A percentile compares a stretch with the other conserved stretches of the same genome.
Evolutionary conservation across 768 basidiomycete species (phyloP).

Genomic region (Lentinula lateritia): DNA sequence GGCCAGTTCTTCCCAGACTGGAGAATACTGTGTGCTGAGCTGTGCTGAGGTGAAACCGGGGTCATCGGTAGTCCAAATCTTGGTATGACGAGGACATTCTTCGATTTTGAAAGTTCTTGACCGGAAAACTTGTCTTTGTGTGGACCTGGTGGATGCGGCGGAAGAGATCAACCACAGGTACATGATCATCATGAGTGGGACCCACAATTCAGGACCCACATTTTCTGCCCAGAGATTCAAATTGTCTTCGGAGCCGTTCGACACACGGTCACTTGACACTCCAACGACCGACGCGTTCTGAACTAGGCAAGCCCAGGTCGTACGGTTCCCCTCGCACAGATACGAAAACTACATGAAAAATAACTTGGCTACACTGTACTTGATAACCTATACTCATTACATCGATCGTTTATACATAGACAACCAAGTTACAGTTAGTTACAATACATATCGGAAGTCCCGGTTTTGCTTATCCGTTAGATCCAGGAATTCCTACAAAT

Average conservation of each 20-base stretch:
- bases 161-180: not conserved
- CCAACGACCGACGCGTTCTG: not conserved
- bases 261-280: not conserved
- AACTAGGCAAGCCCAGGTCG: no score
- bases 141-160: not conserved
- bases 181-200: not conserved
- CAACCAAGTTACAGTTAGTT: not conserved
- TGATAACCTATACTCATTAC: not conserved
- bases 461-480: constrained; percentile 69
- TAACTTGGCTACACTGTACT: no score
- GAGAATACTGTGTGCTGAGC: not conserved
- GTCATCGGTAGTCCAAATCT: not conserved
- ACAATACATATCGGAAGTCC: constrained; percentile 70
- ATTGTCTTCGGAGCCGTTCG: not conserved
- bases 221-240: no score
- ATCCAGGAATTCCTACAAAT: constrained; percentile 58
- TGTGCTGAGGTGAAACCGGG: not conserved
- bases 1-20: not conserved
- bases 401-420: no score
- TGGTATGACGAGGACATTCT: not conserved
- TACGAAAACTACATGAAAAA: no score
- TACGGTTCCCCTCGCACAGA: no score
- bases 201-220: not conserved
- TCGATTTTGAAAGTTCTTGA: not conserved
- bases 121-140: not conserved